These are phyloP conservation scores for Fusarium sp. DNA, from an alignment of 2,329 filamentous ascomycete species.

Conservation along the genomic window DNA sequence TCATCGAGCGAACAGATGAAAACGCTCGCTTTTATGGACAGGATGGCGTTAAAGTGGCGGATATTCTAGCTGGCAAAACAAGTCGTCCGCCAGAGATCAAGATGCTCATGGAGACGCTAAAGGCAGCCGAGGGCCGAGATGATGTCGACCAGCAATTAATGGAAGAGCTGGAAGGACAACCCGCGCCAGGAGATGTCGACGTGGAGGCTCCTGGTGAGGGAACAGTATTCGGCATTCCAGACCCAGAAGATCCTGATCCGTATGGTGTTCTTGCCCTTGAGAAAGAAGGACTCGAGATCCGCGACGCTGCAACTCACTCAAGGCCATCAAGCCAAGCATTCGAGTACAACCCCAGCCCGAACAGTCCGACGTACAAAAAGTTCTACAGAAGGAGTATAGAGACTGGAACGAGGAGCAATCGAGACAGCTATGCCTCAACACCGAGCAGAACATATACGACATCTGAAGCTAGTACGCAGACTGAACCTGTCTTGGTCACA, in stretches of 20 bases:
- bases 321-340: conserved; percentile 52
- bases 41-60: conserved; percentile 59
- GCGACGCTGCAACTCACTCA: conserved; percentile 51
- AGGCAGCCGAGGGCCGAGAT: conserved; percentile 49
- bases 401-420: conserved; percentile 32
- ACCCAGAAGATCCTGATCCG: conserved; percentile 53
- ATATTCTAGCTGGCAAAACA: conserved; percentile 60
- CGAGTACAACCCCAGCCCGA: conserved; percentile 52
- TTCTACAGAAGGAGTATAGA: conserved; percentile 48
- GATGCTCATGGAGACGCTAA: conserved; percentile 51
- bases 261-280: conserved; percentile 53
- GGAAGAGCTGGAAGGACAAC: conserved; percentile 51
- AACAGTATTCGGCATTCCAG: conserved; percentile 53
- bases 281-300: conserved; percentile 52
- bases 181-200: conserved; percentile 52
- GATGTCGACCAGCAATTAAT: conserved; percentile 51
- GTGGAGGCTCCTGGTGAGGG: conserved; percentile 45
- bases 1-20: conserved; percentile 85
- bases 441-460: conserved; percentile 35
- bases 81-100: conserved; percentile 41
- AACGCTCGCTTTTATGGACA: conserved; percentile 87
- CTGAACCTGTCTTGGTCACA: conserved; percentile 36
- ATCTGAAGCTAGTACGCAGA: conserved; percentile 46
- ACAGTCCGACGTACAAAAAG: conserved; percentile 53
- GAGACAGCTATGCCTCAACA: conserved; percentile 37